A percentile compares a stretch with the other conserved stretches of the same genome.
Evolutionary conservation across 148 eudicot genomes (phyloP).

Genomic region (Nepenthes mirabilis): DNA sequence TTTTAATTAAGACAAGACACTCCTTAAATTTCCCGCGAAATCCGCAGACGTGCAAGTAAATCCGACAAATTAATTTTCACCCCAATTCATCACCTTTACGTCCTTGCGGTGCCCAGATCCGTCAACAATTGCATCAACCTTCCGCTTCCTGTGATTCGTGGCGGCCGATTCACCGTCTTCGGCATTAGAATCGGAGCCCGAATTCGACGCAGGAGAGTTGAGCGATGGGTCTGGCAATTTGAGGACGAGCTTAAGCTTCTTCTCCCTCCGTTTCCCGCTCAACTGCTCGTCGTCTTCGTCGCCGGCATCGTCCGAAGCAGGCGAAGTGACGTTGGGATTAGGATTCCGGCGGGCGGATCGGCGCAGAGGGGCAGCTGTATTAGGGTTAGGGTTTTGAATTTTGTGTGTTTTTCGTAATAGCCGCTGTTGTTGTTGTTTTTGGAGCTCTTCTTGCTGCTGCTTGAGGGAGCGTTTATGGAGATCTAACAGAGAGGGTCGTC

Average conservation of each 20-base stretch:
- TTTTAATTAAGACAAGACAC: not conserved
- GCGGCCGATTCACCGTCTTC: conserved; percentile 5
- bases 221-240: conserved; percentile 6
- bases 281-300: conserved; percentile 11
- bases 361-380: conserved; percentile 10
- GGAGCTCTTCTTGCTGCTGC: conserved; percentile 18
- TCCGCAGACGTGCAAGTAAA: not conserved
- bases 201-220: conserved; percentile 6
- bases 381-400: conserved; percentile 15
- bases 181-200: conserved; percentile 4
- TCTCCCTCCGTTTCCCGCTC: conserved; percentile 3
- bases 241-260: conserved; percentile 14
- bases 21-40: not conserved
- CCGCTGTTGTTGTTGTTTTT: not conserved
- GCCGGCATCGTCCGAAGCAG: not conserved
- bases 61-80: not conserved
- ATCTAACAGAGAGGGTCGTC: conserved; percentile 48
- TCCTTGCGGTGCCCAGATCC: conserved; percentile 17
- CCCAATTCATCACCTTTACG: conserved; percentile 16
- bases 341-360: conserved; percentile 46
- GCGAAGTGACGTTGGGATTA: conserved; percentile 12
- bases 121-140: conserved; percentile 14
- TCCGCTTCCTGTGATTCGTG: conserved; percentile 16
- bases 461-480: conserved; percentile 36
- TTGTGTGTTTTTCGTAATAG: conserved; percentile 7